Conservation (phyloP, 805 yeast species). For the Candida tammaniensis region DNA sequence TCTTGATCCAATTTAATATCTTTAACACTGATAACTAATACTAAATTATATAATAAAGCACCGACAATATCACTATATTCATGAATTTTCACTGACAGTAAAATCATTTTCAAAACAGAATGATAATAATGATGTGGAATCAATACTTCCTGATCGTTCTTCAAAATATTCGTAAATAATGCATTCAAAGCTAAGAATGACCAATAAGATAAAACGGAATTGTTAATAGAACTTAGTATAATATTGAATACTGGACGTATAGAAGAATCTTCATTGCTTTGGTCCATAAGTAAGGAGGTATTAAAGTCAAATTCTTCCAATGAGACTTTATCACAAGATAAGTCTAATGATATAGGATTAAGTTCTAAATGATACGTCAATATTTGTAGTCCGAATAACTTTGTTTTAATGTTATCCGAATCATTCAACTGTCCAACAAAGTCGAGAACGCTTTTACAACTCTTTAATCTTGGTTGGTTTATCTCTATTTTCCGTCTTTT, state of each 20-base stretch:
- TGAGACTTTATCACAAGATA: not conserved
- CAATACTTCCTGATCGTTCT: not conserved
- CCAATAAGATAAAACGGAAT: slow-evolving; percentile 4
- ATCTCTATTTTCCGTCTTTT: slow-evolving; percentile 3
- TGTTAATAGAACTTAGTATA: not conserved
- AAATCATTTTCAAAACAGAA: slow-evolving; percentile 4
- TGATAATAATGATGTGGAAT: not conserved
- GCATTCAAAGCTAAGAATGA: slow-evolving; percentile 10
- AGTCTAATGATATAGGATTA: not conserved
- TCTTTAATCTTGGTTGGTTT: not conserved
- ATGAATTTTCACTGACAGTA: slow-evolving; percentile 9
- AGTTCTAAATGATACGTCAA: slow-evolving; percentile 6
- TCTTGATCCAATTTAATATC: slow-evolving; percentile 22
- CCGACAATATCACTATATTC: not conserved
- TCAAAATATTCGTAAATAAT: slow-evolving; percentile 2
- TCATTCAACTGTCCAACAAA: not conserved
- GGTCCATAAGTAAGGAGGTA: not conserved
- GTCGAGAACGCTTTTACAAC: not conserved
- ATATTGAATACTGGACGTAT: not conserved
- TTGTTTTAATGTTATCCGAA: not conserved
- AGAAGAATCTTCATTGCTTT: not conserved
- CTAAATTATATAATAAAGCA: not conserved
- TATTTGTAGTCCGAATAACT: slow-evolving; percentile 2
- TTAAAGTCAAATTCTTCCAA: not conserved
- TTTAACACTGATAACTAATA: not conserved